phyloP scores from a whole-genome alignment of 208 protist genomes.

The Zelonia costaricensis region DNA sequence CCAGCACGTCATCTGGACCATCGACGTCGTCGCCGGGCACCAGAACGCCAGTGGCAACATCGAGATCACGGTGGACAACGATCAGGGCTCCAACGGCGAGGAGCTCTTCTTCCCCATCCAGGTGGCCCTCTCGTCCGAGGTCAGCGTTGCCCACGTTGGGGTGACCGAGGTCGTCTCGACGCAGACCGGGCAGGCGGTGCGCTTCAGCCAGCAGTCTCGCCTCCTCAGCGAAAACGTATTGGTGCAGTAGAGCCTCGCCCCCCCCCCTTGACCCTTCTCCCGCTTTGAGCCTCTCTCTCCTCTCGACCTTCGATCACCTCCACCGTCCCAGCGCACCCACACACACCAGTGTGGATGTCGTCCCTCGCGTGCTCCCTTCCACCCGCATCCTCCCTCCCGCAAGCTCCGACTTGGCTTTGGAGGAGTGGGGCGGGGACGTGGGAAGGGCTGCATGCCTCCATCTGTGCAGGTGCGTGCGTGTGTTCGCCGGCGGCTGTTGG shows the following conservation, averaged over 20 bases:
- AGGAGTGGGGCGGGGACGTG: background rate
- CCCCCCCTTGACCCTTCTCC: background rate
- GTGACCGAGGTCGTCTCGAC: constrained; percentile 63
- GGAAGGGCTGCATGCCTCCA: background rate
- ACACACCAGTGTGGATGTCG: too few species aligned
- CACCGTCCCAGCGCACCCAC: too few species aligned
- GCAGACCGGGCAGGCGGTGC: constrained; percentile 54
- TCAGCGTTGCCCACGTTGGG: constrained; percentile 47
- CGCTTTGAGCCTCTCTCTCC: background rate
- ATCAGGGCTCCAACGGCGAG: constrained; percentile 21
- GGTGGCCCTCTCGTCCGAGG: constrained; percentile 45
- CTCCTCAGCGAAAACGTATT: constrained; percentile 53
- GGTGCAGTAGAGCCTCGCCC: constrained; percentile 34
- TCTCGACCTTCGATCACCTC: background rate
- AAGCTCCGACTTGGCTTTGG: background rate
- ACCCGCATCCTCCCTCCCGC: background rate
- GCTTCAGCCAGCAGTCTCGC: constrained; percentile 59
- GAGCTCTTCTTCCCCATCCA: constrained; percentile 80
- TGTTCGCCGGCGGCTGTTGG: too few species aligned
- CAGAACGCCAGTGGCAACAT: constrained; percentile 67
- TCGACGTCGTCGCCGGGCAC: constrained; percentile 51
- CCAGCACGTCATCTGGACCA: constrained; percentile 58
- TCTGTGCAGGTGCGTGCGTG: background rate
- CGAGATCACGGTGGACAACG: constrained; percentile 52
- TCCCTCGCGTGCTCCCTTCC: too few species aligned